Evolutionary conservation across 129 eudicot species (phyloP), one percentile per base, ranked within the genome.

Genomic region (Chrysanthemum seticuspe): DNA sequence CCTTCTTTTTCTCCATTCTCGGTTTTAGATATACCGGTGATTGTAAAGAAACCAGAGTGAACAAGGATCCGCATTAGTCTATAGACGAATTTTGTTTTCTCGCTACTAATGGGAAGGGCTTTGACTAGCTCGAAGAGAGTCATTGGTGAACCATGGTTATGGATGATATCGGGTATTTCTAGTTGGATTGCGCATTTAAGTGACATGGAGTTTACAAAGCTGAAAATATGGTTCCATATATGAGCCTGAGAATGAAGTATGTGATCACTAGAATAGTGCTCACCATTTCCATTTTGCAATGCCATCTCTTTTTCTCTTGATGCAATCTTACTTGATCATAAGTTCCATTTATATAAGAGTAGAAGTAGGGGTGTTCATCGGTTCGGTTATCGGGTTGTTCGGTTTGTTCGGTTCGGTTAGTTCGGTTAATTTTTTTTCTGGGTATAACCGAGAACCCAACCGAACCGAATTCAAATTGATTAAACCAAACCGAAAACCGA

Each of bases 201-300:
- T 9, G 79, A 72, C 84, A 83, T 79, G 62, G 84, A 80, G 63
- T 71, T 83, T 59, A 76, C 60, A 70, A 72, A 84, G 65, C 25
- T 40, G 78, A 61, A 77, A 4, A 65, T 63, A 14, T 80, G 85
- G 66, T 77, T 84, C 83, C 77, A 76, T 29, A 84, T 55, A 51
- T 80, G 88, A 58, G 88, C 68, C 58, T 80, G 85, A 53, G 85
- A 72, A 34, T 69, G 62, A 52, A 84, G 78, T 6, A 80, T 6
- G 10, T 6, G 47, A 40, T 40, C 47, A 40, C 47, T 40, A 6
- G 47, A 76, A 44, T 74, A 23, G 7, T 70, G 16, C 50, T 13
- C 64, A 23, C 51, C 65, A 11, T 25, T 54, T n/a, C 15, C 6
- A 6, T 47, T 40, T 40, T 40, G 47, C 47, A 40, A 31, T 1